A percentile compares a stretch with the other conserved stretches of the same genome.
phyloP scores from a whole-genome alignment of 345 rosid species.

The Camelina neglecta region DNA sequence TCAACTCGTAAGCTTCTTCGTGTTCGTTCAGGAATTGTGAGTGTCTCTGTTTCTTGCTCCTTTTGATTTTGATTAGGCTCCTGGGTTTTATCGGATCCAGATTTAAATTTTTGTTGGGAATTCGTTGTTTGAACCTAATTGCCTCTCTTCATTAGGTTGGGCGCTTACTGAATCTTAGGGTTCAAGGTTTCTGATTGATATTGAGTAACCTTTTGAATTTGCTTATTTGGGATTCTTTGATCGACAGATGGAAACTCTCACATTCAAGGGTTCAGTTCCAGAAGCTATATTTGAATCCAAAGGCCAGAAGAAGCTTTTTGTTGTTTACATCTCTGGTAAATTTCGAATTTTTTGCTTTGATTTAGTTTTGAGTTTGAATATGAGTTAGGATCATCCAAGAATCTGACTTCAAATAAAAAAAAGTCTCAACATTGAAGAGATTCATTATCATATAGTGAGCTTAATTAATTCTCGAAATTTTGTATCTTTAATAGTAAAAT shows the following conservation, averaged over 20 bases:
- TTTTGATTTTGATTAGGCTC: not conserved
- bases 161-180: constrained; percentile 15
- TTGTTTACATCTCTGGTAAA: constrained; percentile 83
- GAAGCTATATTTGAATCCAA: constrained; percentile 79
- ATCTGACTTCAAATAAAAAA: not conserved
- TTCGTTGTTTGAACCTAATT: not conserved
- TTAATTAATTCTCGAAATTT: not conserved
- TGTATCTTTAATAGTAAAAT: not conserved
- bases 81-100: constrained; percentile 24
- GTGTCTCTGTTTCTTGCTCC: constrained; percentile 18
- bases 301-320: constrained; percentile 75
- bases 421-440: constrained; percentile 1
- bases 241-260: constrained; percentile 67
- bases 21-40: not conserved
- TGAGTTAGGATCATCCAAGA: not conserved
- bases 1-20: constrained; percentile 15
- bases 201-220: not conserved
- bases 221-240: constrained; percentile 18
- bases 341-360: not conserved
- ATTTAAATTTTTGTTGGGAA: not conserved
- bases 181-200: constrained; percentile 20
- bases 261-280: constrained; percentile 69
- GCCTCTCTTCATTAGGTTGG: no score
- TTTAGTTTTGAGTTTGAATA: not conserved
- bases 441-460: constrained; percentile 6